Conservation (phyloP, 2,329 filamentous ascomycete species). For the Penicillium paneum region DNA sequence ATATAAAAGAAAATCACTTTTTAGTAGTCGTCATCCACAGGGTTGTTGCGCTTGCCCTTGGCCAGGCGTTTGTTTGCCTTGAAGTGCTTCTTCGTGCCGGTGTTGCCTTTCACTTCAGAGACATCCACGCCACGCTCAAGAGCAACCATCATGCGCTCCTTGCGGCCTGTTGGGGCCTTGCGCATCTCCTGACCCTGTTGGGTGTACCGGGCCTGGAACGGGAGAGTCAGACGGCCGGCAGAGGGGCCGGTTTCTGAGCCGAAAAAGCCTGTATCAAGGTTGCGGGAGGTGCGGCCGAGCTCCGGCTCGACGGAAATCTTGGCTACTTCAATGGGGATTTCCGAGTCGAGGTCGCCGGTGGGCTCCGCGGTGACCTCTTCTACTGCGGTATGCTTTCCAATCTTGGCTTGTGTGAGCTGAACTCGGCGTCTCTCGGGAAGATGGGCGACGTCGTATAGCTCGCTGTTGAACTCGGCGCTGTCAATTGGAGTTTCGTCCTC, state of each 20-base stretch:
- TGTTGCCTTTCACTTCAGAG: conserved; percentile 62
- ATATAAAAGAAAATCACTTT: conserved; percentile 21
- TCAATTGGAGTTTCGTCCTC: conserved; percentile 54
- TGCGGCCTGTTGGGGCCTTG: conserved; percentile 77
- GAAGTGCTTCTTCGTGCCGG: conserved; percentile 75
- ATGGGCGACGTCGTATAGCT: conserved; percentile 79
- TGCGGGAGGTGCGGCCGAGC: conserved; percentile 67
- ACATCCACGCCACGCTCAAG: conserved; percentile 82
- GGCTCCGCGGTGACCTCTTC: conserved; percentile 25
- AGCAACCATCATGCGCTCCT: conserved; percentile 73
- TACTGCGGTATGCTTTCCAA: conserved; percentile 41
- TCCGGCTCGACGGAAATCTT: conserved; percentile 41
- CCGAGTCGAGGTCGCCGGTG: conserved; percentile 29
- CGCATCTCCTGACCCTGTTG: conserved; percentile 71
- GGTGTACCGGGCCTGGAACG: conserved; percentile 87
- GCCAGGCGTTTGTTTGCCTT: conserved; percentile 40
- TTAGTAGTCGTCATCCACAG: conserved; percentile 31
- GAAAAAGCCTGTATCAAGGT: conserved; percentile 89
- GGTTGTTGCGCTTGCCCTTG: conserved; percentile 33
- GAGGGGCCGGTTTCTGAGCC: conserved; percentile 56
- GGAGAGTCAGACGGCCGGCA: conserved; percentile 67
- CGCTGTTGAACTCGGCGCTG: conserved; percentile 74
- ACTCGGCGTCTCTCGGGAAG: conserved; percentile 77
- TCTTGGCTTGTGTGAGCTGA: conserved; percentile 47
- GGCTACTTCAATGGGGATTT: conserved; percentile 16